Conservation (phyloP, 1,139 yeast genomes). For the Suhomyces atakaporum region DNA sequence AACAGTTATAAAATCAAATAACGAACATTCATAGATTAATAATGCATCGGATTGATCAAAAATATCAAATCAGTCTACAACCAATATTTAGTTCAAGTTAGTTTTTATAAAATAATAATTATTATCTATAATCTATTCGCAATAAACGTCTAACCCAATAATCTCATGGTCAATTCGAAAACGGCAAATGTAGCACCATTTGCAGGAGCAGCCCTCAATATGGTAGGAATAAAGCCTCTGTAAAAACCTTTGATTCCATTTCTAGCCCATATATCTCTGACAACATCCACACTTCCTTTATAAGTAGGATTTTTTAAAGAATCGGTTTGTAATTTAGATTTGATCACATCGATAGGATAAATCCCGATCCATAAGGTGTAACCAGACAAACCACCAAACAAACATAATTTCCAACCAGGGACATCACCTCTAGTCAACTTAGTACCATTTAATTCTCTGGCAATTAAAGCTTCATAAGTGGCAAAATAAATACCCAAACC, state of each 20-base stretch:
- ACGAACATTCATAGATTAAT: no score
- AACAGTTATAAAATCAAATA: no score
- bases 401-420: conserved; percentile 82
- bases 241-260: conserved; percentile 77
- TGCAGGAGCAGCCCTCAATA: conserved; percentile 94
- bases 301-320: conserved; percentile 53
- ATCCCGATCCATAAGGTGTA: conserved; percentile 78
- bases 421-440: conserved; percentile 60
- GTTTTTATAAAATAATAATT: no score
- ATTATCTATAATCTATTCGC: neutral
- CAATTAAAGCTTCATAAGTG: conserved; percentile 82
- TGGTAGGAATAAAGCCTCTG: conserved; percentile 87
- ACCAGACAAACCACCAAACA: conserved; percentile 85
- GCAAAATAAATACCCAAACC: conserved; percentile 90
- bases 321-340: conserved; percentile 86
- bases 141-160: conserved; percentile 15
- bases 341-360: conserved; percentile 84
- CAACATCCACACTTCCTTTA: conserved; percentile 55
- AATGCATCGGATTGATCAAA: no score
- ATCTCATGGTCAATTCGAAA: conserved; percentile 83
- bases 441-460: conserved; percentile 50
- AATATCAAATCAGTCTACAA: no score
- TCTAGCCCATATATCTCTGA: conserved; percentile 50
- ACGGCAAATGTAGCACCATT: conserved; percentile 95
- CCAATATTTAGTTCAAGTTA: no score